phyloP scores from a whole-genome alignment of 306 rosid genomes.

The Medicago arabica region DNA sequence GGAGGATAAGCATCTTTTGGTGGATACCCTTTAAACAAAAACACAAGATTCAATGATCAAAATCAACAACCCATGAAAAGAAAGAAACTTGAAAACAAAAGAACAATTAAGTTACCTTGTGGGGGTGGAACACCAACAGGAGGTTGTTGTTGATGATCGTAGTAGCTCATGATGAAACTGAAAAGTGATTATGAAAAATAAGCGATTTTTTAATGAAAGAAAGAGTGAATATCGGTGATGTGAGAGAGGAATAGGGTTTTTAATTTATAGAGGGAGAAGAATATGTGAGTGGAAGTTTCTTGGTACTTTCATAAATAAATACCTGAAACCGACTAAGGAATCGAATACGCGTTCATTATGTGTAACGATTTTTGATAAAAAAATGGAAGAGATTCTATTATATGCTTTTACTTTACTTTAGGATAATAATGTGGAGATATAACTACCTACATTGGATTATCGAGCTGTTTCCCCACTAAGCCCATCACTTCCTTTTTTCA shows the following conservation, averaged over 20 bases:
- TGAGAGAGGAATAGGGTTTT: neutral
- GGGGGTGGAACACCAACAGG: constrained; percentile 70
- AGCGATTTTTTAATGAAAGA: neutral
- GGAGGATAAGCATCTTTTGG: constrained; percentile 62
- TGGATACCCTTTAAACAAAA: constrained; percentile 51
- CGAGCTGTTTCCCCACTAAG: constrained; percentile 21
- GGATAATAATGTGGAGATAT: no score
- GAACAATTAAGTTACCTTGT: constrained; percentile 46
- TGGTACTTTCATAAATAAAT: constrained; percentile 3
- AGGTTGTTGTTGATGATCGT: constrained; percentile 62
- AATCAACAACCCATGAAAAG: neutral
- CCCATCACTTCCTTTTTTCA: neutral
- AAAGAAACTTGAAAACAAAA: neutral
- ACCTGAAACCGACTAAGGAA: constrained; percentile 35
- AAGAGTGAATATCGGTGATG: neutral
- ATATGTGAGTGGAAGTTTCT: constrained; percentile 17
- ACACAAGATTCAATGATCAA: neutral
- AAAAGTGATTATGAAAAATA: neutral
- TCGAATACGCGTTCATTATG: constrained; percentile 26
- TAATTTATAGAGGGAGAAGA: neutral
- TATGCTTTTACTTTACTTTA: no score
- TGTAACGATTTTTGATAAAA: constrained; percentile 6
- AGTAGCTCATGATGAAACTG: constrained; percentile 45
- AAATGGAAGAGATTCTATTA: neutral
- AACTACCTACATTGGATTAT: no score